These are phyloP conservation scores for Lojkania enalia DNA, from an alignment of 2,329 filamentous ascomycete species.

Conservation along the genomic window DNA sequence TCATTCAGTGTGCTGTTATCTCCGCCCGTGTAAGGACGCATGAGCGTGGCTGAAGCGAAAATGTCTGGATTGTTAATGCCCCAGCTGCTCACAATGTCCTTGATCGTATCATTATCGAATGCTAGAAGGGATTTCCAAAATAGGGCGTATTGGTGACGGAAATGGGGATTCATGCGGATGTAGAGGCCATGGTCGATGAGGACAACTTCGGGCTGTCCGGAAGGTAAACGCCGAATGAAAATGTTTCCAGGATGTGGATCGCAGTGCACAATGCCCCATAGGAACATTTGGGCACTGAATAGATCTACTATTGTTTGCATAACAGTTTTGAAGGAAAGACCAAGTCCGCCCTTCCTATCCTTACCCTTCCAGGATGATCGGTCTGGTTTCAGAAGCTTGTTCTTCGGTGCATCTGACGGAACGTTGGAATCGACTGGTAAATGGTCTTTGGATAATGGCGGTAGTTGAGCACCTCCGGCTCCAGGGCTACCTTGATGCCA, in stretches of 20 bases:
- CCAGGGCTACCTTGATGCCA: constrained; percentile 77
- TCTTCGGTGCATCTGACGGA: constrained; percentile 42
- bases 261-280: constrained; percentile 94
- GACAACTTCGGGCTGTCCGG: constrained; percentile 84
- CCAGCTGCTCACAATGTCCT: constrained; percentile 74
- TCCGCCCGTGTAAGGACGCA: constrained; percentile 89
- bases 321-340: constrained; percentile 78
- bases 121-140: constrained; percentile 96
- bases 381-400: constrained; percentile 74
- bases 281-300: constrained; percentile 97
- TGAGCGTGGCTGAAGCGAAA: constrained; percentile 86
- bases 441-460: constrained; percentile 42
- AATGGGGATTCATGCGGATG: constrained; percentile 81
- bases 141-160: constrained; percentile 80
- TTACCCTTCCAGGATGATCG: constrained; percentile 76
- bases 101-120: constrained; percentile 84
- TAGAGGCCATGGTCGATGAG: constrained; percentile 98
- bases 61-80: constrained; percentile 87
- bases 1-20: constrained; percentile 66
- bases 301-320: constrained; percentile 97
- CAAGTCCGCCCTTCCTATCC: constrained; percentile 76
- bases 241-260: constrained; percentile 98
- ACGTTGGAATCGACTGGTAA: constrained; percentile 37
- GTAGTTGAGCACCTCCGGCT: constrained; percentile 67
- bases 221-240: constrained; percentile 84